Base-by-base conservation (phyloP, 2,329 filamentous ascomycete species). In the Nigrospora oryzae region DNA sequence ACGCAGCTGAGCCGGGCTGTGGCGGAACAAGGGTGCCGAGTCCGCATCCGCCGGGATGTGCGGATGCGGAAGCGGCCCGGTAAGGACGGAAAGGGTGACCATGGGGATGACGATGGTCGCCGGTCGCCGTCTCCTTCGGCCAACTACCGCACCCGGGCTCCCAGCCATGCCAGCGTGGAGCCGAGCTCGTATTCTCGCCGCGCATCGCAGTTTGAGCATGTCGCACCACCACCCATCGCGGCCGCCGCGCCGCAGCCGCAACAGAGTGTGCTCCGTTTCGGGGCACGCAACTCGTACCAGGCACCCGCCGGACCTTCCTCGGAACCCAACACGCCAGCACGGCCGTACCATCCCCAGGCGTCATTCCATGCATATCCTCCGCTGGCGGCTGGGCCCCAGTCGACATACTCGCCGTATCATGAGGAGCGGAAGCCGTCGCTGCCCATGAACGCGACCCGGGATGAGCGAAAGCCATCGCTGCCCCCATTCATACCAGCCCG, bases 11-110 rank as follows among this genome's bases (percentile, higher is more conserved):
- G 90, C 66, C 85, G 90, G 50, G 85, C 88, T 33, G 89, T 98
- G 37, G 90, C 91, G 15, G 91, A 98, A 64, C 93, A 98, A 66
- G 93, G 93, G 47, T 97, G 93, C 64, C 88, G 91, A 53, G 93
- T 98, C 28, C 85, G 93, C 38, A 98, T 98, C 57, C 81, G 93
- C 46, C 86, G 93, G 51, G 93, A 97, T 66, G 88, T 95, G 7
- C 83, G 89, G 46, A 94, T 95, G 86, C 83, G 89, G 65, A 84
- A 88, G 59, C 82, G 89, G 34, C 86, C 89, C 48, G 77, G 77
- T 49, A 90, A 91, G 67, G 68, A 73, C 11, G 70, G 69, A 40
- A 66, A 67, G 38, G 68, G 70, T 40, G 64, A 60, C 40, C 81
- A 87, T n/a, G 76, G 79, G 7, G 58, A 53, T 41, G 35, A 51